Evolutionary conservation across 257 asterid genomes (phyloP), one percentile per base, ranked within the genome.

Genomic region (Eucommia ulmoides): DNA sequence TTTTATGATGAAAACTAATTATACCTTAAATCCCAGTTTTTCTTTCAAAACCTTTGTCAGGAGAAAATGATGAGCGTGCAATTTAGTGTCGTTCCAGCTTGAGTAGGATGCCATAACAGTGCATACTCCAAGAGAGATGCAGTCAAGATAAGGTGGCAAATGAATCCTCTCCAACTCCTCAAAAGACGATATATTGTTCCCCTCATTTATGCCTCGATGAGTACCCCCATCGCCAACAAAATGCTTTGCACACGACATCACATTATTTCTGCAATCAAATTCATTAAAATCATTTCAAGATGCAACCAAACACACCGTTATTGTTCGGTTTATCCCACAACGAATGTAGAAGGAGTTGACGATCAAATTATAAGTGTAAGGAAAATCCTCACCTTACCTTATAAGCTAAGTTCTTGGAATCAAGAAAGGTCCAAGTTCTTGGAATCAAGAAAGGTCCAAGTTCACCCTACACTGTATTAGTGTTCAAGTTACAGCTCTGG

Each of bases 191-290:
- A 72, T 51, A 0, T 89, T 74, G 74, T 87, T 71, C 42, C 96
- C 96, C 72, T 83, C 94, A 33, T 87, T 87, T 49, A 62, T 64
- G 33, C 96, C 96, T 19, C 74, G 59, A 49, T 63, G 68, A 33
- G 96, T 87, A 55, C 89, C 94, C 33, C 96, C 96, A 55, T 87
- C 96, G 23, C 96, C 96, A 26, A 80, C 83, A 62, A 78, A 87
- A 83, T 87, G 96, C 81, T 87, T 87, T 59, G 96, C 94, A 60
- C 78, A 74, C 19, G 89, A 93, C 69, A 87, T 69, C 63, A 83
- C 93, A 48, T 74, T 70, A 57, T 75, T 63, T 61, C 96, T 87
- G 93, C 53, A 68, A 68, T 65, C 33, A 58, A 63, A 47, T 18
- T 35, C 3, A 35, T 35, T 3, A 35, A 51, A 52, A 51, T 18